Conservation (phyloP, 169 alveolate genomes). For the Cryptosporidium andersoni region DNA sequence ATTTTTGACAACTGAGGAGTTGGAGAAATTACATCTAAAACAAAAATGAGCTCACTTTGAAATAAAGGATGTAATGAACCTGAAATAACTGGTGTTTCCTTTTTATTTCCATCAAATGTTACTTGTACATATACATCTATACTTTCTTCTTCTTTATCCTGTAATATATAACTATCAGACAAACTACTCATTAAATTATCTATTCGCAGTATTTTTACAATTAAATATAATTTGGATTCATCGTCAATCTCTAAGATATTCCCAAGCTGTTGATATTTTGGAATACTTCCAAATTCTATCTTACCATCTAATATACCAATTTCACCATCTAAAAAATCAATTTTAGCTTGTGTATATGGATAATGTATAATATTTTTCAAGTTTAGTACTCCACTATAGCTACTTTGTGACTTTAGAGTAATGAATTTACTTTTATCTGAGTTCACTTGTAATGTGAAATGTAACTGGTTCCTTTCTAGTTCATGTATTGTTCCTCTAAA, state of each 20-base stretch:
- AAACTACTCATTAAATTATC: constrained; percentile 44
- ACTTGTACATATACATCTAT: constrained; percentile 64
- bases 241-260: constrained; percentile 67
- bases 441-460: constrained; percentile 27
- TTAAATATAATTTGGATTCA: constrained; percentile 58
- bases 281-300: constrained; percentile 70
- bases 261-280: constrained; percentile 68
- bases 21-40: constrained; percentile 27
- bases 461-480: constrained; percentile 33
- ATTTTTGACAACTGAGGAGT: background rate
- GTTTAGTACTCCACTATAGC: constrained; percentile 17
- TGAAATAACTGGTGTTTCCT: constrained; percentile 62
- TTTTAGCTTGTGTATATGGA: constrained; percentile 50
- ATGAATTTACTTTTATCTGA: background rate
- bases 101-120: constrained; percentile 60
- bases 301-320: constrained; percentile 46
- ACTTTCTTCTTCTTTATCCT: constrained; percentile 53
- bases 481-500: constrained; percentile 71
- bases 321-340: constrained; percentile 61
- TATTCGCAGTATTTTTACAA: constrained; percentile 31
- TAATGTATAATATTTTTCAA: constrained; percentile 54
- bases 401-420: constrained; percentile 6
- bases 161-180: constrained; percentile 48
- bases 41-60: constrained; percentile 50
- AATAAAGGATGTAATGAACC: constrained; percentile 64